Evolutionary conservation across 2,329 filamentous ascomycete species (phyloP), one percentile per base, ranked within the genome.

Genomic region (Uncinocarpus reesii): DNA sequence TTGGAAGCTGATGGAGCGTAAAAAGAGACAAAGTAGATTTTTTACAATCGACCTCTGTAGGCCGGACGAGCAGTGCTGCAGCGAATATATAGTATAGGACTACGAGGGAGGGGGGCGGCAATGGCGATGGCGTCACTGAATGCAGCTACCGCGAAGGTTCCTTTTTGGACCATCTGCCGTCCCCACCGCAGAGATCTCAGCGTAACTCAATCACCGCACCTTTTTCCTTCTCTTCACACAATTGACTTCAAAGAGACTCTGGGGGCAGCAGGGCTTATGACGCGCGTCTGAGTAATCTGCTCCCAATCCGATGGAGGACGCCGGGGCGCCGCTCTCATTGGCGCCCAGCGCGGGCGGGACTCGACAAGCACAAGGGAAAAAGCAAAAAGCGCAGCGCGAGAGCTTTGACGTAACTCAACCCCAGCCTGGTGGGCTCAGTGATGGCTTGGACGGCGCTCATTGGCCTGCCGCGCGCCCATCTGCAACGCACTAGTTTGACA

Each of bases 91-190:
- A 46, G 18, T 36, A 13, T 20, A 20, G 7, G 16, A 42, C 13
- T n/a, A n/a, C n/a, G n/a, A n/a, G 21, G 8, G 36, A 7, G 42
- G 7, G 43, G 32, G 20, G 43, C 32, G 35, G 32, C 32, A 46
- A 28, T 8, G 13, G 13, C 13, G 32, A 46, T 46, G 43, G 43
- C 43, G 43, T 46, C 43, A 46, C 43, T 20, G 34, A 36, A 37
- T 23, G 29, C 28, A 43, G 41, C 29, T 43, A n/a, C 26, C 29
- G 28, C 41, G 28, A 43, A 43, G 28, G 41, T 34, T 34, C 20
- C 29, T 11, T 24, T 24, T 34, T 21, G 26, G 26, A 6, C 26
- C 26, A 6, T n/a, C n/a, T n/a, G n/a, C n/a, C n/a, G n/a, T n/a
- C n/a, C n/a, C 20, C 35, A 35, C 32, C 32, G 7, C 32, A 35